phyloP scores from a whole-genome alignment of 1,284 basidiomycete species.

The Melampsora americana region DNA sequence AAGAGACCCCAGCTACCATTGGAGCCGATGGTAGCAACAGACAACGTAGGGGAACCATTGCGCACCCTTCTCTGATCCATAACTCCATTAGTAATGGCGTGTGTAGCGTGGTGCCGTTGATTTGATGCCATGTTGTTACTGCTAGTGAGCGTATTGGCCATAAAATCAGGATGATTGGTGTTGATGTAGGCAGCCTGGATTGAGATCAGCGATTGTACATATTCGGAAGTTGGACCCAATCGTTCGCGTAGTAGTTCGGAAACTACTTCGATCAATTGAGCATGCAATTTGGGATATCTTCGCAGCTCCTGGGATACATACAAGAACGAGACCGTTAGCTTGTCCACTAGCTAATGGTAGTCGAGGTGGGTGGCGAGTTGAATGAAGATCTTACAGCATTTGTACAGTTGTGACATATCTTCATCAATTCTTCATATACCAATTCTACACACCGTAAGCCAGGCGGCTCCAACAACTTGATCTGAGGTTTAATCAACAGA shows the following conservation, averaged over 20 bases:
- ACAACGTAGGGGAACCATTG: constrained; percentile 33
- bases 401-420: constrained; percentile 98
- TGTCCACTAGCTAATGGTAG: background rate
- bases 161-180: constrained; percentile 91
- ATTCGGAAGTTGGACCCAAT: constrained; percentile 91
- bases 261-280: constrained; percentile 93
- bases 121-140: constrained; percentile 50
- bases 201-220: constrained; percentile 89
- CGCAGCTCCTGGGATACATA: constrained; percentile 70
- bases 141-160: constrained; percentile 65
- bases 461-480: constrained; percentile 90
- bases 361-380: background rate
- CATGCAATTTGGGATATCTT: constrained; percentile 88
- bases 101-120: constrained; percentile 52
- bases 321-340: background rate
- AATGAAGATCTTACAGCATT: constrained; percentile 63
- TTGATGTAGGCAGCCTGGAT: constrained; percentile 99
- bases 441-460: constrained; percentile 93
- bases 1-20: constrained; percentile 36
- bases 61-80: constrained; percentile 43
- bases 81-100: constrained; percentile 23
- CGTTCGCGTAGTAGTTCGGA: constrained; percentile 92
- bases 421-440: constrained; percentile 98
- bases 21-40: constrained; percentile 33
- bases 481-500: constrained; percentile 95